Base-by-base conservation (phyloP, 192 early-diverging fungal genomes). In the Podochytrium sp. region DNA sequence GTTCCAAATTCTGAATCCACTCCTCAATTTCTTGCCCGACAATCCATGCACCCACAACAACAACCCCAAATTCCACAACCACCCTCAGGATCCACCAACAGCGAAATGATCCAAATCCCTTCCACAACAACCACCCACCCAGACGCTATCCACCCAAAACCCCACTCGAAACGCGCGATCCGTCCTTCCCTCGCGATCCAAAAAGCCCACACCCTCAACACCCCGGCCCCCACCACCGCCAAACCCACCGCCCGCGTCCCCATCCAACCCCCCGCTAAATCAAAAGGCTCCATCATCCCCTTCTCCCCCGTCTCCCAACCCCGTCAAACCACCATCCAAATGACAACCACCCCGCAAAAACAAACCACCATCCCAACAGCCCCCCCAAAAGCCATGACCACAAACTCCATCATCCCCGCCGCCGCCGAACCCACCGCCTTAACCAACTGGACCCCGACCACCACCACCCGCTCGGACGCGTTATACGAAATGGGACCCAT, bases 341-440 rank as follows among this genome's bases (percentile, higher is more conserved):
- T n/a, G n/a, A n/a, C n/a, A n/a, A 47, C 43, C 7, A 47, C 7
- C 43, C 43, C 43, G 10, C 43, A 20, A 47, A 47, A 47, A 47
- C 7, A 12, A 7, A 20, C 20, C 10, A 47, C 43, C 7, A 20
- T 27, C 7, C 20, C 30, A 7, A 20, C 52, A 10, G 12, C 52
- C 7, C 59, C 59, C 37, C 59, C 59, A 34, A 61, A 61, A 61
- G 59, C 59, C 27, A 39, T 61, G 59, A 61, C 59, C 23, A 25
- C 43, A 47, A 47, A 47, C 10, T 57, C 55, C 6, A n/a, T 57
- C 12, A 10, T 61, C 6, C 12, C 38, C 47, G 33, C 63, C 37
- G 16, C 63, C 4, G 59, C 59, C 25, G 38, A 18, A 10, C n/a
- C 18, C 30, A 12, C 39, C 25, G 10, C 63, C 41, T 7, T 7